Conservation (phyloP, 225 moss, liverwort and hornwort species). For the Physcomitrellopsis africana region DNA sequence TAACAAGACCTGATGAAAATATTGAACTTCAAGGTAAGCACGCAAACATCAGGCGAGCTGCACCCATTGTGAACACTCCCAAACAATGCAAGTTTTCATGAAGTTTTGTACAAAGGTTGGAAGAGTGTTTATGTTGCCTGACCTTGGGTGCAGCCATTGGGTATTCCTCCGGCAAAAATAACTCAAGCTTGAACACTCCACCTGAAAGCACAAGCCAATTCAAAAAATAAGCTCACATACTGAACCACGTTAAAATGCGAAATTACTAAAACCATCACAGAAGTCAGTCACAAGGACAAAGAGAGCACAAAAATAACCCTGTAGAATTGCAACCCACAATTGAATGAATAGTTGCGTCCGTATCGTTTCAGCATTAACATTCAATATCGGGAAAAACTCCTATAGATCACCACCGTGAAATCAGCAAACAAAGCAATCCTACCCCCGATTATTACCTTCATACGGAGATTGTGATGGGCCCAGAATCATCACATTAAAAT, state of each 20-base stretch:
- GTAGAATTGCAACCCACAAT: not conserved
- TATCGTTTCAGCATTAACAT: not conserved
- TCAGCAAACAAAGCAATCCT: not conserved
- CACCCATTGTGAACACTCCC: too few relatives aligned
- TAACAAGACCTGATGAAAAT: not conserved
- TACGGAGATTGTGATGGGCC: constrained; percentile 73
- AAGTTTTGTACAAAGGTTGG: too few relatives aligned
- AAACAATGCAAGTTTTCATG: too few relatives aligned
- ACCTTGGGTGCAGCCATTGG: constrained; percentile 83
- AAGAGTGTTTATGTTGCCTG: not conserved
- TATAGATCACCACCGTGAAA: not conserved
- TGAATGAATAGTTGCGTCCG: not conserved
- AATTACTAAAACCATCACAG: not conserved
- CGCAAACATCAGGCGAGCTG: not conserved
- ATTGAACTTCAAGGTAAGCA: not conserved
- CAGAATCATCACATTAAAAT: constrained; percentile 86
- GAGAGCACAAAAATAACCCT: not conserved
- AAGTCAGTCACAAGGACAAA: not conserved
- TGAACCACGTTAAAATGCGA: not conserved
- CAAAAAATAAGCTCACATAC: not conserved
- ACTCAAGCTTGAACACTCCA: constrained; percentile 79
- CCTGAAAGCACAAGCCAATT: constrained; percentile 34
- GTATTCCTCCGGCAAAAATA: constrained; percentile 78
- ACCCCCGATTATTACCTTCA: not conserved
- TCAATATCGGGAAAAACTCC: not conserved